Evolutionary conservation across 371 early-diverging fungal species (phyloP), one percentile per base, ranked within the genome.

Genomic region (Choanephora cucurbitarum): DNA sequence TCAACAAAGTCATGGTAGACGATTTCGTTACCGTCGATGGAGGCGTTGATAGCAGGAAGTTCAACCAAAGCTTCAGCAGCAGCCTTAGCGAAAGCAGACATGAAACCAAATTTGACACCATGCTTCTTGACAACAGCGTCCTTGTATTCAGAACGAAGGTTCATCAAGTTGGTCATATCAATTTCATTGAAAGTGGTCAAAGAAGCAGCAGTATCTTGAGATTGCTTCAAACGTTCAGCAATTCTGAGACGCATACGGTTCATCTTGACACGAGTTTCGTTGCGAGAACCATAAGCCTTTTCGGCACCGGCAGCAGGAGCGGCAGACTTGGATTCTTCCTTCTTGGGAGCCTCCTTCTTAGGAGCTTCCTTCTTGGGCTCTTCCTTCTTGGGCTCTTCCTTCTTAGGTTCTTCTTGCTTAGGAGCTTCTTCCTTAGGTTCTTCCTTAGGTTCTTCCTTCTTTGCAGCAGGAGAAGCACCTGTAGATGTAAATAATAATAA

Each of bases 141-240:
- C 88, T 97, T 97, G 85, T 95, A 96, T 66, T 84, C 86, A 49
- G 79, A 73, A 57, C 98, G 92, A 59, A 98, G 79, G 39, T 86
- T 86, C 68, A 97, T 94, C 58, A 97, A 69, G 79, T 87, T 89
- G 60, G 82, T 85, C 98, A 98, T 98, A 69, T 98, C 98, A 41
- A 97, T 86, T 80, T 98, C 97, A 80, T 98, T 98, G 80, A 98
- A 98, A 33, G 97, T 97, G 42, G 98, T 98, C 65, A 98, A 83
- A 43, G 97, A 90, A 33, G 98, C 98, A 31, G 97, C 96, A 42
- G 85, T 93, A 73, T 94, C 90, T 79, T 98, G 97, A 44, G 97
- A 92, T 76, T 95, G 91, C 89, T 97, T 97, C 69, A 98, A 82
- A 58, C 96, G 90, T 73, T 89, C 90, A 44, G 98, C 86, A 58